These are phyloP conservation scores for Sclerotinia spermophila DNA, from an alignment of 2,329 filamentous ascomycete genomes.

Conservation along the genomic window DNA sequence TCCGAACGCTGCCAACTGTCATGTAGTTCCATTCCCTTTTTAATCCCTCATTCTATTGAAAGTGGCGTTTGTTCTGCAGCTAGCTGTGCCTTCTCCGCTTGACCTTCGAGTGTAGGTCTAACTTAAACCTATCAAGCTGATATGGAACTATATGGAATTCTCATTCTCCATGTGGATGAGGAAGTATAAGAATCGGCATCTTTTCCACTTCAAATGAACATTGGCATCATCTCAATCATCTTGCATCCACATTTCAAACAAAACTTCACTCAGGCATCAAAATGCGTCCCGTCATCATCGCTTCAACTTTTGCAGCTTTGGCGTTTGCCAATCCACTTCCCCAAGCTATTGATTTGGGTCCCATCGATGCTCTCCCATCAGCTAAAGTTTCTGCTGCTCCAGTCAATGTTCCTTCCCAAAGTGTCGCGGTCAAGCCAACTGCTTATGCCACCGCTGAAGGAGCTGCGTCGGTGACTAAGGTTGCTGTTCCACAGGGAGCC, in stretches of 20 bases:
- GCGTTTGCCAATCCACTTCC: slow-evolving; percentile 31
- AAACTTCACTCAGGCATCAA: background rate
- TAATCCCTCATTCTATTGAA: slow-evolving; percentile 8
- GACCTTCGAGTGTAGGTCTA: background rate
- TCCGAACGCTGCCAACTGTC: background rate
- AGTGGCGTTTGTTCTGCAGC: background rate
- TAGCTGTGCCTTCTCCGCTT: background rate
- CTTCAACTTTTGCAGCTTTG: slow-evolving; percentile 27
- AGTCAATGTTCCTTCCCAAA: slow-evolving; percentile 21
- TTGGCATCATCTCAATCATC: background rate
- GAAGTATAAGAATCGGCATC: slow-evolving; percentile 5
- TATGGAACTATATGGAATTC: background rate
- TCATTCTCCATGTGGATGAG: background rate
- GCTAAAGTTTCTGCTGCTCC: slow-evolving; percentile 35
- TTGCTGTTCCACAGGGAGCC: background rate
- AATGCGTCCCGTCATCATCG: slow-evolving; percentile 27
- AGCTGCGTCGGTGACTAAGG: background rate
- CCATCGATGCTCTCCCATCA: slow-evolving; percentile 37
- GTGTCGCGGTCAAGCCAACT: background rate
- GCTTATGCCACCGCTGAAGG: background rate
- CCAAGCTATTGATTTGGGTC: slow-evolving; percentile 39
- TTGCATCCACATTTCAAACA: background rate
- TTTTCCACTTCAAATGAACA: background rate
- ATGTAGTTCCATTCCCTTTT: background rate
- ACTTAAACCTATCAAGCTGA: background rate